Evolutionary conservation across 2,329 filamentous ascomycete genomes (phyloP), one percentile per base, ranked within the genome.

Genomic region (Helicocarpus griseus): DNA sequence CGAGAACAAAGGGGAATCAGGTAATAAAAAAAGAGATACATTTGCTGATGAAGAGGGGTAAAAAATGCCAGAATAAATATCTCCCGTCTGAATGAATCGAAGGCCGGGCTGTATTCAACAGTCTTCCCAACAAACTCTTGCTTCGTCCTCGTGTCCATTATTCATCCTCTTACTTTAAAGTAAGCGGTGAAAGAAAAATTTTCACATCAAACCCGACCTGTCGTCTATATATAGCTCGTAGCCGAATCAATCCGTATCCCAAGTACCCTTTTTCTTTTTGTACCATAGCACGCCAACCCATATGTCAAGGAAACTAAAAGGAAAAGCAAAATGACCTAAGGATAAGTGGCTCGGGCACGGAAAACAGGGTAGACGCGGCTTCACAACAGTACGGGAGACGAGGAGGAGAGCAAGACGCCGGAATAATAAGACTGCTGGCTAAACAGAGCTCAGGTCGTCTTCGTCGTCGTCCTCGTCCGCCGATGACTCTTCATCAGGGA

Each of bases 381-480:
- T 43, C 26, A 13, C 14, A 11, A 9, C 26, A 31, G 26, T 5
- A n/a, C 26, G n/a, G 3, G n/a, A 26, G 26, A 2, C 24, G 26
- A 45, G 24, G 14, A 26, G 4, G 21, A 47, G 21, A 36, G 26
- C 22, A 36, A 33, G 6, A 33, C 28, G 19, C 44, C 22, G 19
- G 28, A 22, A 7, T 11, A 52, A 24, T 33, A 45, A 48, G 26
- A 14, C 26, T n/a, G 14, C 14, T 72, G 77, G 77, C 75, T 74
- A 71, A 58, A 61, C 41, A 31, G 9, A 7, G 62, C 73, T 73
- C 75, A 79, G 61, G 60, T 85, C 79, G 55, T 79, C 78, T 60
- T 86, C 81, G 58, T 79, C 79, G 52, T 83, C 80, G 64, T 85
- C 83, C 63, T 86, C 82, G 51, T 73, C 69, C 55, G 69, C 68